A percentile compares a stretch with the other conserved stretches of the same genome.
phyloP scores from a whole-genome alignment of 202 grass and related monocot species.

The Carex arenaria region DNA sequence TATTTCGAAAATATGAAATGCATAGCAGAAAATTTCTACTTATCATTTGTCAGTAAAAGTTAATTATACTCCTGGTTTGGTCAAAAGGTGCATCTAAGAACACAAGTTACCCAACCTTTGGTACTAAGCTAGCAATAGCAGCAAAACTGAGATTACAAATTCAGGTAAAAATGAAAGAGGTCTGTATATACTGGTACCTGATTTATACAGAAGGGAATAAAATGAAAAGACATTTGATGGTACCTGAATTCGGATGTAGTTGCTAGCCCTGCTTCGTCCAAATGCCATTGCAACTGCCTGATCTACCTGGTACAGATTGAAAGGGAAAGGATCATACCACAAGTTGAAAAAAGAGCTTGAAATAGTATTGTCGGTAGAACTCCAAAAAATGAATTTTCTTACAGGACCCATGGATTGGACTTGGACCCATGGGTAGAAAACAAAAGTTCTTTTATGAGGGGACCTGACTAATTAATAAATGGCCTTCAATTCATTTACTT shows the following conservation, averaged over 20 bases:
- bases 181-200: background rate
- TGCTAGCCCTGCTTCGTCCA: constrained; percentile 70
- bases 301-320: constrained; percentile 53
- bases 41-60: background rate
- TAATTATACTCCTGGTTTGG: background rate
- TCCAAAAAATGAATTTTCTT: background rate
- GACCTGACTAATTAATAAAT: constrained; percentile 7
- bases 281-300: constrained; percentile 96
- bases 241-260: constrained; percentile 94
- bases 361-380: background rate
- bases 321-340: background rate
- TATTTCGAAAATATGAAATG: background rate
- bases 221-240: background rate
- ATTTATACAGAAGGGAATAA: background rate
- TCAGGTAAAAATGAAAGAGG: background rate
- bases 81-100: background rate
- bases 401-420: background rate
- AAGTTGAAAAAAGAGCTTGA: background rate
- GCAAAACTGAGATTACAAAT: background rate
- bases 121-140: background rate
- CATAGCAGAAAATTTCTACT: background rate
- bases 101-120: background rate
- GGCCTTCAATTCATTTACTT: constrained; percentile 6
- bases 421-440: background rate
- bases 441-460: background rate